These are phyloP conservation scores for Alternaria sp. DNA, from an alignment of 2,329 filamentous ascomycete genomes.

Conservation along the genomic window DNA sequence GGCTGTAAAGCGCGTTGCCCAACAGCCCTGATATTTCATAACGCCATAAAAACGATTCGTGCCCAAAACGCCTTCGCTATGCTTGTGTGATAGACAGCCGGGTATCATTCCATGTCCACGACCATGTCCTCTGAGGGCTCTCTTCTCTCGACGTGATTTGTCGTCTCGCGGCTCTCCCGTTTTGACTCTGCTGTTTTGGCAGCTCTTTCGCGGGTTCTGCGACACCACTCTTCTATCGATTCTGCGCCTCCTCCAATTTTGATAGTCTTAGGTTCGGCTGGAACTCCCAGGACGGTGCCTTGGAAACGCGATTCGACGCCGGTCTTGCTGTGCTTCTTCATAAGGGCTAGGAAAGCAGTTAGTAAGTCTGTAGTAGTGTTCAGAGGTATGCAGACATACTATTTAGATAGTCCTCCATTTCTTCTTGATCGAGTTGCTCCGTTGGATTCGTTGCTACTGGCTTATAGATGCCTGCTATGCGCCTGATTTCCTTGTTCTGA, in stretches of 20 bases:
- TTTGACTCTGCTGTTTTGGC: slow-evolving; percentile 35
- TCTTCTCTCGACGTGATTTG: slow-evolving; percentile 27
- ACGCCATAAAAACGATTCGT: slow-evolving; percentile 26
- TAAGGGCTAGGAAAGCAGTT: slow-evolving; percentile 66
- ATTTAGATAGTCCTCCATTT: slow-evolving; percentile 59
- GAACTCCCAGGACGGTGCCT: slow-evolving; percentile 81
- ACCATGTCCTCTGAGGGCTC: slow-evolving; percentile 35
- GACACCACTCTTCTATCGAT: slow-evolving; percentile 72
- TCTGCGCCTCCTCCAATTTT: slow-evolving; percentile 75
- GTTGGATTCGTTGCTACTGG: slow-evolving; percentile 51
- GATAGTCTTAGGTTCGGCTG: slow-evolving; percentile 73
- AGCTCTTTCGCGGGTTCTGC: slow-evolving; percentile 42
- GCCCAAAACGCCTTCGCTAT: slow-evolving; percentile 50
- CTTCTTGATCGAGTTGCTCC: slow-evolving; percentile 56
- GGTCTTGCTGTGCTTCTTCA: slow-evolving; percentile 91
- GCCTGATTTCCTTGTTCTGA: slow-evolving; percentile 79
- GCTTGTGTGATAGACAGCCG: slow-evolving; percentile 26
- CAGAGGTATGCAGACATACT: slow-evolving; percentile 37
- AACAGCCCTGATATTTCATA: slow-evolving; percentile 5
- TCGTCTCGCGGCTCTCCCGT: slow-evolving; percentile 33
- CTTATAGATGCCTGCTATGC: slow-evolving; percentile 74
- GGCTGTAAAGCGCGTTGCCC: background rate
- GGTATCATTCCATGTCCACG: slow-evolving; percentile 39
- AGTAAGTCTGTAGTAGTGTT: slow-evolving; percentile 22
- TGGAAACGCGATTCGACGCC: slow-evolving; percentile 86